Base-by-base conservation (phyloP, 2,329 filamentous ascomycete genomes). In the Exophiala aquamarina region DNA sequence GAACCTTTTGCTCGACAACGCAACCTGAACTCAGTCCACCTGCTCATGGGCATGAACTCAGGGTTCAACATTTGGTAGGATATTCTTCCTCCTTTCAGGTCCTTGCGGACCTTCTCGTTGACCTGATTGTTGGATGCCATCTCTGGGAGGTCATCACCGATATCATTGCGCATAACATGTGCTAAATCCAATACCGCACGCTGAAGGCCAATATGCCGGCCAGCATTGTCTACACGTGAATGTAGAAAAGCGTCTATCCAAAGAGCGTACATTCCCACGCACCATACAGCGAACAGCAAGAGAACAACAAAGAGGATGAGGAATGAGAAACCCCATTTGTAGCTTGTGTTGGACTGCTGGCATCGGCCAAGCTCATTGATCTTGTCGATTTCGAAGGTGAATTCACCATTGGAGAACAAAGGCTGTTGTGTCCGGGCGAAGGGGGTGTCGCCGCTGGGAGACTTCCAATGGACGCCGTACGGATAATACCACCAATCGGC, bases 301-400 rank as follows among this genome's bases (percentile, higher is more conserved):
- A 66, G 46, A 17, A 66, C 61, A 3, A 63, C 29, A 3, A 57
- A 61, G 2, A 63, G 56, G 6, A 68, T 52, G 52, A 66, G 59
- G 26, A 64, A 63, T 1, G 62, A 63, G 50, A 69, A 70, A 7
- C 67, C 66, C 66, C 66, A 70, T 46, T 63, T 36, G 33, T 69
- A 69, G n/a, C n/a, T 17, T 62, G 34, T 8, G 38, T 46, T 3
- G 0, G 2, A 9, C 40, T 28, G 47, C 61, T 64, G 38, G 43
- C 55, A 53, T 11, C 31, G 21, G 14, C 49, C 49, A 26, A 18
- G 19, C n/a, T 20, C 2, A 23, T 50, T 51, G 21, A 54, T n/a
- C 5, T 48, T 14, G 4, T 41, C 39, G 3, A 49, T 29, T 15
- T 15, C 21, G 29, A 50, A 50, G 6, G 31, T 42, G 23, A 32